Evolutionary conservation across 2,329 filamentous ascomycete genomes (phyloP).

Genomic region (Dactylellina leptospora): DNA sequence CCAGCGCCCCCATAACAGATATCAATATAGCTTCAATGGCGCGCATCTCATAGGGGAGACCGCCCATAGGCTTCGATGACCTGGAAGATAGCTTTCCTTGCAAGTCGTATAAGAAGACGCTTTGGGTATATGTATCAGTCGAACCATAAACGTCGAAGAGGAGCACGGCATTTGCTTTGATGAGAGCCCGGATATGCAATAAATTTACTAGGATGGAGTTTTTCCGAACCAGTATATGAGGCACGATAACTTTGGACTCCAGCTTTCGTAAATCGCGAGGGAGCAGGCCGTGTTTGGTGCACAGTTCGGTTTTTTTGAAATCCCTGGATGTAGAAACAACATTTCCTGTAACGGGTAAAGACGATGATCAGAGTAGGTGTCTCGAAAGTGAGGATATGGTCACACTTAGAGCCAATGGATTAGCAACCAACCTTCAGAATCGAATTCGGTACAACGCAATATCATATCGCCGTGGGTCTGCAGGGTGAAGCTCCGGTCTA

Average conservation of each 20-base stretch:
- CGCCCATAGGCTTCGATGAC: conserved; percentile 66
- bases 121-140: conserved; percentile 92
- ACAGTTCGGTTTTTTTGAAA: conserved; percentile 96
- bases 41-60: conserved; percentile 92
- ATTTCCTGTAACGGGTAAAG: conserved; percentile 62
- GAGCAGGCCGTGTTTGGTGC: conserved; percentile 93
- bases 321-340: conserved; percentile 93
- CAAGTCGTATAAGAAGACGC: conserved; percentile 96
- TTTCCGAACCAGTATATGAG: conserved; percentile 91
- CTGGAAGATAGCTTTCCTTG: conserved; percentile 78
- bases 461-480: conserved; percentile 57
- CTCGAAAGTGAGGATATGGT: too few relatives aligned
- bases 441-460: conserved; percentile 91
- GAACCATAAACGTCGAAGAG: conserved; percentile 97
- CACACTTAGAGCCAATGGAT: too few relatives aligned
- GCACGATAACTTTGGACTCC: conserved; percentile 85
- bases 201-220: conserved; percentile 94
- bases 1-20: conserved; percentile 88
- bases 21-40: conserved; percentile 94
- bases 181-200: conserved; percentile 92
- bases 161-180: conserved; percentile 92
- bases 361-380: too few relatives aligned
- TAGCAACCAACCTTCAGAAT: conserved; percentile 74
- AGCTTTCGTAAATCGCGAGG: conserved; percentile 97
- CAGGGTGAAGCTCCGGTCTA: conserved; percentile 54